Conservation (phyloP, 257 asterid species). For the Solanum bulbocastanum region DNA sequence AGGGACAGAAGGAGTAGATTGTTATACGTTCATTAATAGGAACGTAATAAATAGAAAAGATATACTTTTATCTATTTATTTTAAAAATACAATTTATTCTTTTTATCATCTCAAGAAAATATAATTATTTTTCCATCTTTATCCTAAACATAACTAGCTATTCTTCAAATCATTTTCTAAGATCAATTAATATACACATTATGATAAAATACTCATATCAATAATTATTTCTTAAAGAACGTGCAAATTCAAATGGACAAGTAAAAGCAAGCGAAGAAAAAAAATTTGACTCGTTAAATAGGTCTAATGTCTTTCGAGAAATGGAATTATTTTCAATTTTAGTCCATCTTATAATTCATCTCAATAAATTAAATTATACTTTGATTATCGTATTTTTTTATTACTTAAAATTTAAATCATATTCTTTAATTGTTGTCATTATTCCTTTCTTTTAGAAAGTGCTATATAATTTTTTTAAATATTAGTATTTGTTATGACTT, state of each 20-base stretch:
- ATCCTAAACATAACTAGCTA: not conserved
- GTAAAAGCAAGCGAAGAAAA: not conserved
- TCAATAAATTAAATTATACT: not conserved
- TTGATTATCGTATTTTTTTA: not conserved
- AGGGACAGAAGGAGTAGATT: too few relatives aligned
- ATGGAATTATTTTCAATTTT: not conserved
- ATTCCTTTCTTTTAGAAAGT: not conserved
- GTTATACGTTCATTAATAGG: too few relatives aligned
- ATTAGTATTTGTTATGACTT: not conserved
- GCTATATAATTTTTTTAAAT: not conserved
- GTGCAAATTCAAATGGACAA: too few relatives aligned
- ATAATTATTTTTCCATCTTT: too few relatives aligned
- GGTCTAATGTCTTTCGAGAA: not conserved
- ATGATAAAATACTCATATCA: not conserved
- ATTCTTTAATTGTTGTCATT: not conserved
- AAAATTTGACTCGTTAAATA: not conserved
- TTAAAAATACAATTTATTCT: too few relatives aligned
- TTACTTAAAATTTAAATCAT: too few relatives aligned
- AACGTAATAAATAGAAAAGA: not conserved
- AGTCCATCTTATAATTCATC: not conserved
- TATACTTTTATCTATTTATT: not conserved
- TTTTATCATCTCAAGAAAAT: too few relatives aligned
- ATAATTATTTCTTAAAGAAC: too few relatives aligned
- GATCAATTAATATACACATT: not conserved
- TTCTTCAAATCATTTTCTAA: too few relatives aligned